Conservation (phyloP, 371 early-diverging fungal species). For the Amoeboaphelidium protococcarum region DNA sequence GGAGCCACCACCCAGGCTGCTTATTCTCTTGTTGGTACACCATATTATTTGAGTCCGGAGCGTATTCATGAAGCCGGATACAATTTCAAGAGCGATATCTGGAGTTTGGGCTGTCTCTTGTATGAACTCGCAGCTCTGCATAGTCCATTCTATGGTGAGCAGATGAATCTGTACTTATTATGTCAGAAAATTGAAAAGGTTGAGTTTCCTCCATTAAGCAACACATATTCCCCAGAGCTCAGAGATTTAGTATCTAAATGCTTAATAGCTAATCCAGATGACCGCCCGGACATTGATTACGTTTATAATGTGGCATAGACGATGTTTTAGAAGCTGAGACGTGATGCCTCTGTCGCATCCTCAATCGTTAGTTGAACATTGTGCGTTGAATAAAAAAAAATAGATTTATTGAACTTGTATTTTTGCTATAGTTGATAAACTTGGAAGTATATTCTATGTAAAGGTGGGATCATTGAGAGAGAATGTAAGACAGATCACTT, state of each 20-base stretch:
- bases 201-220: slow-evolving; percentile 2
- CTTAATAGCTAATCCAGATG: background rate
- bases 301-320: slow-evolving; percentile 1
- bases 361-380: too few species aligned
- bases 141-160: slow-evolving; percentile 5
- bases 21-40: slow-evolving; percentile 5
- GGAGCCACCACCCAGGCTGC: slow-evolving; percentile 1
- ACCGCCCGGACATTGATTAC: slow-evolving; percentile 1
- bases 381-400: too few species aligned
- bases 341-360: slow-evolving; percentile 5
- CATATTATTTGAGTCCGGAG: slow-evolving; percentile 6
- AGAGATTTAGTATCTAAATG: background rate
- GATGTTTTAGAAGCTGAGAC: slow-evolving; percentile 2
- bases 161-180: slow-evolving; percentile 3
- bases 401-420: too few species aligned
- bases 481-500: too few species aligned
- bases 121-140: slow-evolving; percentile 5
- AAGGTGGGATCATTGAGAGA: too few species aligned
- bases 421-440: too few species aligned
- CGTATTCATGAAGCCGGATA: slow-evolving; percentile 6
- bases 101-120: slow-evolving; percentile 5
- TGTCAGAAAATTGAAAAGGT: slow-evolving; percentile 4
- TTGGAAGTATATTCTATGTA: too few species aligned
- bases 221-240: slow-evolving; percentile 2
- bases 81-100: slow-evolving; percentile 5